Evolutionary conservation across 306 rosid species (phyloP), one percentile per base, ranked within the genome.

Genomic region (Crotalaria pallida): DNA sequence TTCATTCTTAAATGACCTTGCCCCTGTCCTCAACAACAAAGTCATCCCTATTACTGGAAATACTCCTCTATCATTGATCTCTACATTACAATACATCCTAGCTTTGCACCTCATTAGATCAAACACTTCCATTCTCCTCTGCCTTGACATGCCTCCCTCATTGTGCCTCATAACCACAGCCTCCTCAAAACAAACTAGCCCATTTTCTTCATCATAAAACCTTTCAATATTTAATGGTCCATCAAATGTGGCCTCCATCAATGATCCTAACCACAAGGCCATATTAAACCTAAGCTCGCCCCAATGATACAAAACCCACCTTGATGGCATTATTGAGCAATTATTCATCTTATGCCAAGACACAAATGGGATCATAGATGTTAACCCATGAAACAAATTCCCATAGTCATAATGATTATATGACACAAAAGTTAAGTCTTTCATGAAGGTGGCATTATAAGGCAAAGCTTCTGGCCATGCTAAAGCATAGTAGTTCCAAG

Each of bases 111-210:
- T 76, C 83, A 89, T 82, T 13, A 78, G 53, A 83, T 87, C 92
- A 70, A 62, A 89, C 8, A 65, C 83, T 76, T 83, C 92, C 86
- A 78, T 80, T 40, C 88, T 80, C 48, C 74, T 81, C 59, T 80
- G 71, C 76, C 88, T 83, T 5, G 79, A 83, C 87, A 89, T 89
- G 58, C 88, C 92, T 15, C 92, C 96, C 33, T 89, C 96, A 1
- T 87, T 82, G 61, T 89, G 92, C 72, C 92, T 82, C 89, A 78
- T 85, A 38, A 89, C 90, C 73, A 87, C 86, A 3, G 92, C 86
- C 67, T 83, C 67, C 74, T 85, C 88, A 47, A 87, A 87, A 41
- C 90, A 85, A 29, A 87, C 82, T n/a, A 92, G 81, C 43, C 58
- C 47, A 24, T 58, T 68, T 1, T 70, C 84, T 43, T 58, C 77